Percentiles rank a stretch among this genome's conserved stretches.
Conservation (phyloP, 2,329 filamentous ascomycete genomes). For the Eutypella sp. region DNA sequence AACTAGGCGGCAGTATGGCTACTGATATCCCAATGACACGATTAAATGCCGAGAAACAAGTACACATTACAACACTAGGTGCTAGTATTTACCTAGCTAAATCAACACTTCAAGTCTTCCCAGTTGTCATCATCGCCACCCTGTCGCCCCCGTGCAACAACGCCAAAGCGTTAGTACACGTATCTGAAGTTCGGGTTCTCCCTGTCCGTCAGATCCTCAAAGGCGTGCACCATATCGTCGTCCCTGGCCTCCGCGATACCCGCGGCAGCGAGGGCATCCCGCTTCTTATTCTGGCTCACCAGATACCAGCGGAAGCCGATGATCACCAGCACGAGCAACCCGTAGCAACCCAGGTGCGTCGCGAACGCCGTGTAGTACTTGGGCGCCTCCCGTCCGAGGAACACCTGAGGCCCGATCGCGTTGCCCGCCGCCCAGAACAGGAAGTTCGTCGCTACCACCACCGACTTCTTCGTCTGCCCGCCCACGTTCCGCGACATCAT, state of each 20-base stretch:
- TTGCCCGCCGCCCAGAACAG: constrained; percentile 66
- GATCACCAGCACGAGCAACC: constrained; percentile 52
- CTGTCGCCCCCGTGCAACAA: too few species aligned
- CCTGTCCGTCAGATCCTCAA: constrained; percentile 30
- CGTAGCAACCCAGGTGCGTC: constrained; percentile 66
- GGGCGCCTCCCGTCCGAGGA: constrained; percentile 54
- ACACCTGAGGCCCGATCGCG: constrained; percentile 62
- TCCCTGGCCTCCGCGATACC: constrained; percentile 24
- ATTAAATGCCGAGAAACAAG: too few species aligned
- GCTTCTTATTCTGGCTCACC: constrained; percentile 45
- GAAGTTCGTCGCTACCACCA: constrained; percentile 65
- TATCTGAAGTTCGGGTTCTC: constrained; percentile 32
- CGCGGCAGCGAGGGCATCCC: constrained; percentile 22
- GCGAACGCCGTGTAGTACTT: constrained; percentile 66
- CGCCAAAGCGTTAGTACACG: too few species aligned
- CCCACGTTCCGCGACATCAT: constrained; percentile 66
- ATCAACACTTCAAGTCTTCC: too few species aligned
- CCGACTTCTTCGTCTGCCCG: constrained; percentile 68
- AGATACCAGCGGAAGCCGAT: constrained; percentile 56
- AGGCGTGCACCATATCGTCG: constrained; percentile 23
- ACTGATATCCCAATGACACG: too few species aligned
- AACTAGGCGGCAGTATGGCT: too few species aligned
- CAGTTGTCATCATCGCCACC: too few species aligned
- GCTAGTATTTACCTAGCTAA: not conserved
- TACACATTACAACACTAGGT: too few species aligned